Evolutionary conservation across 345 rosid species (phyloP), one percentile per base, ranked within the genome.

Genomic region (Linum usitatissimum): DNA sequence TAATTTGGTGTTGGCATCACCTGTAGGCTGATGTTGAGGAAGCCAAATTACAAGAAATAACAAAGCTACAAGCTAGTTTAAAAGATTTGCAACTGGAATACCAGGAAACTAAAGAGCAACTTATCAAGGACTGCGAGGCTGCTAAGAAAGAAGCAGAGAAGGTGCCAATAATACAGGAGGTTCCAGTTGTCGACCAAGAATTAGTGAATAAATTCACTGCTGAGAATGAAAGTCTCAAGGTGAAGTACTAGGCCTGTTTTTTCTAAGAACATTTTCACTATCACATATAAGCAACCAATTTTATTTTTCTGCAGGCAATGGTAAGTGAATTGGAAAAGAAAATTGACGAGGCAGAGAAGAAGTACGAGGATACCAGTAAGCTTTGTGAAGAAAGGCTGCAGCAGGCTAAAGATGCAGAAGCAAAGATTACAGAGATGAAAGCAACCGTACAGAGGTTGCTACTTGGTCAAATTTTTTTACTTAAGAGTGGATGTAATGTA

Each of bases 81-180:
- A 64, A 68, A 64, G 72, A 71, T 34, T 57, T 68, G 42, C 66
- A 71, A 54, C 61, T 60, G 53, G 68, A 71, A 53, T 65, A 71
- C 39, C 57, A 71, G 58, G 79, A 75, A 64, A 67, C 75, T 15
- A 75, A 75, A 53, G 76, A 20, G 19, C 60, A 48, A 30, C 71
- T 78, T 61, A 57, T 53, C 15, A 70, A 76, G 75, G 83, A 78
- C 59, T 48, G 38, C 8, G 83, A 79, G 62, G 80, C 64, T 39
- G 71, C 75, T 36, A 76, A 74, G 62, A 70, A 64, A 48, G 80
- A 65, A 67, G 74, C 73, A 34, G 63, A 60, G 38, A 40, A 60
- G 18, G 63, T 36, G n/a, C 63, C 63, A 15, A 48, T 17, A 38
- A 36, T n/a, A 60, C 63, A 60, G 63, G 63, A 60, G 48, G 63